A percentile compares a stretch with the other conserved stretches of the same genome.
Evolutionary conservation across 1,284 basidiomycete species (phyloP).

Genomic region (Schizopora paradoxa): DNA sequence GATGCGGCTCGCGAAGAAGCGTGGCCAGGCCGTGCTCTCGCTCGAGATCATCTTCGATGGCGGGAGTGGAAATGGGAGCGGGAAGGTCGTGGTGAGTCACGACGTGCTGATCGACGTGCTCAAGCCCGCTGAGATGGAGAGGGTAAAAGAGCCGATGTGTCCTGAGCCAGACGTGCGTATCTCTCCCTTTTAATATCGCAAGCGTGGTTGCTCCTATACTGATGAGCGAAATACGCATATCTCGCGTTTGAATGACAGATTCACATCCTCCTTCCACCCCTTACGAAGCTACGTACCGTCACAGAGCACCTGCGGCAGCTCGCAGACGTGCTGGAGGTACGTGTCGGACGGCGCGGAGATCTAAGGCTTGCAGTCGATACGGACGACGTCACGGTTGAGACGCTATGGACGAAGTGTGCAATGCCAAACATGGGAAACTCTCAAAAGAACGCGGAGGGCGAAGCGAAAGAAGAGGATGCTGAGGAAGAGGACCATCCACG

Average conservation of each 20-base stretch:
- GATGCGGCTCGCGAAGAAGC: constrained; percentile 82
- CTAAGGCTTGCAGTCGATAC: constrained; percentile 69
- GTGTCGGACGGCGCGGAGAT: constrained; percentile 58
- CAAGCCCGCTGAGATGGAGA: constrained; percentile 64
- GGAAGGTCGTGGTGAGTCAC: constrained; percentile 52
- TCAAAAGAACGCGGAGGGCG: constrained; percentile 26
- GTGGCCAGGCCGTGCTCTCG: constrained; percentile 64
- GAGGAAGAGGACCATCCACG: too few relatives aligned
- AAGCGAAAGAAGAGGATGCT: constrained; percentile 33
- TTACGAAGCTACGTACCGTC: constrained; percentile 74
- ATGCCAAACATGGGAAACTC: constrained; percentile 63
- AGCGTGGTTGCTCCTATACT: constrained; percentile 3
- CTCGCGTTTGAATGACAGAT: constrained; percentile 42
- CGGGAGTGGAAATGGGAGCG: constrained; percentile 26
- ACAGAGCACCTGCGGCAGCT: constrained; percentile 73
- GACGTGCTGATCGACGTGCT: constrained; percentile 77
- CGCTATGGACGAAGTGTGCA: constrained; percentile 71
- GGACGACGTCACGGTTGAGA: constrained; percentile 69
- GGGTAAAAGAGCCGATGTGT: constrained; percentile 77
- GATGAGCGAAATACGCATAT: constrained; percentile 12
- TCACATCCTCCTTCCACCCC: constrained; percentile 75
- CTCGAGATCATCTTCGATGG: constrained; percentile 68
- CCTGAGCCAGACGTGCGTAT: constrained; percentile 78
- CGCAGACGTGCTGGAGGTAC: constrained; percentile 69
- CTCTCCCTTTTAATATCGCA: constrained; percentile 1